Evolutionary conservation across 805 yeast species (phyloP).

Genomic region (Komagataella phaffii): DNA sequence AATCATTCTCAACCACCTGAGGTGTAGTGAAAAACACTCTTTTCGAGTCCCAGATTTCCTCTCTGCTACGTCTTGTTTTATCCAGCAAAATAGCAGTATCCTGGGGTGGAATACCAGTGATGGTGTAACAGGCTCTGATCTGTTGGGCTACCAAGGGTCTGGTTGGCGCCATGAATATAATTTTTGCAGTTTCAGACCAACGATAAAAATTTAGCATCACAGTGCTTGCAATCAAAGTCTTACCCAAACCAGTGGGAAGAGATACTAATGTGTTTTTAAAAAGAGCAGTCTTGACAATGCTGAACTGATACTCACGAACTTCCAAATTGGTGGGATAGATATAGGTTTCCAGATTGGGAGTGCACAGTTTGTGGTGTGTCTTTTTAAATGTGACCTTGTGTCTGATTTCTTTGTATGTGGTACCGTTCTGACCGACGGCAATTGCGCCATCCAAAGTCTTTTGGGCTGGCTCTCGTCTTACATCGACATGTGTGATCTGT

Average conservation of each 20-base stretch:
- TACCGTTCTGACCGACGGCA: constrained; percentile 5
- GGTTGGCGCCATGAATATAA: constrained; percentile 95
- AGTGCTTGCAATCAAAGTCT: constrained; percentile 90
- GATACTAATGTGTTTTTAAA: constrained; percentile 73
- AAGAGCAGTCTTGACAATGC: constrained; percentile 62
- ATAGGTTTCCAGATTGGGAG: constrained; percentile 25
- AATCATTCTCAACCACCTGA: constrained; percentile 88
- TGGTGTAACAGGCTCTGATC: constrained; percentile 79
- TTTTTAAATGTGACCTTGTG: constrained; percentile 16
- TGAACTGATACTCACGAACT: constrained; percentile 78
- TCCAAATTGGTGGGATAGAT: constrained; percentile 80
- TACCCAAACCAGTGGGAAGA: constrained; percentile 94
- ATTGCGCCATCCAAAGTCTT: constrained; percentile 11
- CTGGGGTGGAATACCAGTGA: constrained; percentile 68
- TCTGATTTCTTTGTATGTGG: constrained; percentile 13
- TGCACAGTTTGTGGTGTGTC: constrained; percentile 28
- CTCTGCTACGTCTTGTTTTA: constrained; percentile 43
- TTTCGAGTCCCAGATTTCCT: constrained; percentile 62
- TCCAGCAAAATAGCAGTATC: constrained; percentile 67
- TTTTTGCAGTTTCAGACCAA: constrained; percentile 73
- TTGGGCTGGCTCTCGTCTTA: constrained; percentile 8
- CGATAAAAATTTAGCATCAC: constrained; percentile 82
- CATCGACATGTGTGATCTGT: background rate
- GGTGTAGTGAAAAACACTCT: constrained; percentile 91
- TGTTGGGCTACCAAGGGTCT: constrained; percentile 94